A percentile compares a stretch with the other conserved stretches of the same genome.
phyloP scores from a whole-genome alignment of 2,329 filamentous ascomycete genomes.

The Monilinia fructigena region DNA sequence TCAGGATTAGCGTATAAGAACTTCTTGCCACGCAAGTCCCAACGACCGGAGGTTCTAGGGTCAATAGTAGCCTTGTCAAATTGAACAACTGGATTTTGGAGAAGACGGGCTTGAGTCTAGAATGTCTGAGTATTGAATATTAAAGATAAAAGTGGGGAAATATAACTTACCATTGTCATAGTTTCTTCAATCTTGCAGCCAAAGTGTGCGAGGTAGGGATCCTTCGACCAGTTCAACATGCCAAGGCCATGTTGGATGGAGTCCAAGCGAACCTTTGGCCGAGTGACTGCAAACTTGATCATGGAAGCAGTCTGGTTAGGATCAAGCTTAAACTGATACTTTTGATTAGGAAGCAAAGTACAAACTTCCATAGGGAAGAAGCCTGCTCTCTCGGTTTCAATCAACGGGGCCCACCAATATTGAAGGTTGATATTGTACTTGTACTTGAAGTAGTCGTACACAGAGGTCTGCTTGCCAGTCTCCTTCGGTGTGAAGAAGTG shows the following conservation, averaged over 20 bases:
- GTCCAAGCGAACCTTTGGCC: conserved; percentile 64
- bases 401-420: conserved; percentile 53
- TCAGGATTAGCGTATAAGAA: conserved; percentile 65
- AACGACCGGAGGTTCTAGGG: conserved; percentile 70
- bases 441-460: conserved; percentile 57
- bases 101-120: conserved; percentile 64
- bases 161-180: conserved; percentile 54
- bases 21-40: conserved; percentile 81
- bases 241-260: conserved; percentile 68
- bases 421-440: conserved; percentile 53
- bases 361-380: conserved; percentile 63
- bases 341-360: conserved; percentile 53
- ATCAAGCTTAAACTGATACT: conserved; percentile 62
- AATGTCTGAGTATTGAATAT: conserved; percentile 24
- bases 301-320: conserved; percentile 67
- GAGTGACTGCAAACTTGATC: conserved; percentile 90
- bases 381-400: conserved; percentile 55
- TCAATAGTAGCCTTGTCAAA: conserved; percentile 54
- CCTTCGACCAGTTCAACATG: conserved; percentile 65
- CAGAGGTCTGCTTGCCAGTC: conserved; percentile 44
- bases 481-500: conserved; percentile 54
- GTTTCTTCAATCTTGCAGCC: conserved; percentile 65
- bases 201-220: conserved; percentile 70
- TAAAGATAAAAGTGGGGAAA: not conserved
- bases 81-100: conserved; percentile 68